Evolutionary conservation across 257 asterid species (phyloP).

Genomic region (Nicotiana knightiana): DNA sequence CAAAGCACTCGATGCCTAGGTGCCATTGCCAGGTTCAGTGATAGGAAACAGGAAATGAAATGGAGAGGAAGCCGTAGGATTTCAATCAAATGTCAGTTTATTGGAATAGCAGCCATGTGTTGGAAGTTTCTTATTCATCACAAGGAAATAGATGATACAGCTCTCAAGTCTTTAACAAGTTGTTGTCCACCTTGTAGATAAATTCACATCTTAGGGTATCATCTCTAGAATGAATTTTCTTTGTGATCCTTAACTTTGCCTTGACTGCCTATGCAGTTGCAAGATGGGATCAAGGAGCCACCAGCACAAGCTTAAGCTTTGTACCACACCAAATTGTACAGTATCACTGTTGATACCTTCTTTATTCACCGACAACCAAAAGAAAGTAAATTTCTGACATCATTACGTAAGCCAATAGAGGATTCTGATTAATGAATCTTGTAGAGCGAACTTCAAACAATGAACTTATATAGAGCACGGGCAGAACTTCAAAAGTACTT

Average conservation of each 20-base stretch:
- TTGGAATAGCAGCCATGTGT: neutral
- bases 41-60: neutral
- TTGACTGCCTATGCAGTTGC: neutral
- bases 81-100: neutral
- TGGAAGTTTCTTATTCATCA: neutral
- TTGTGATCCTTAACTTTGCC: neutral
- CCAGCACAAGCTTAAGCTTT: neutral
- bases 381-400: too few relatives aligned
- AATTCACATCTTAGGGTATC: neutral
- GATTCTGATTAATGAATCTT: neutral
- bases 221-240: neutral
- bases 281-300: neutral
- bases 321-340: neutral
- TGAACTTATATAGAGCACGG: neutral
- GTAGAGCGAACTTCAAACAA: neutral
- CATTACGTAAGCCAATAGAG: too few relatives aligned
- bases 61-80: neutral
- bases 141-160: neutral
- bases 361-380: neutral
- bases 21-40: neutral
- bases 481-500: neutral
- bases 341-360: neutral
- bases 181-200: neutral
- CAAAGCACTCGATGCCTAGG: neutral
- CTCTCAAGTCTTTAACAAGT: neutral